Evolutionary conservation across 2,329 filamentous ascomycete species (phyloP), one percentile per base, ranked within the genome.

Genomic region (Bipolaris victoriae): DNA sequence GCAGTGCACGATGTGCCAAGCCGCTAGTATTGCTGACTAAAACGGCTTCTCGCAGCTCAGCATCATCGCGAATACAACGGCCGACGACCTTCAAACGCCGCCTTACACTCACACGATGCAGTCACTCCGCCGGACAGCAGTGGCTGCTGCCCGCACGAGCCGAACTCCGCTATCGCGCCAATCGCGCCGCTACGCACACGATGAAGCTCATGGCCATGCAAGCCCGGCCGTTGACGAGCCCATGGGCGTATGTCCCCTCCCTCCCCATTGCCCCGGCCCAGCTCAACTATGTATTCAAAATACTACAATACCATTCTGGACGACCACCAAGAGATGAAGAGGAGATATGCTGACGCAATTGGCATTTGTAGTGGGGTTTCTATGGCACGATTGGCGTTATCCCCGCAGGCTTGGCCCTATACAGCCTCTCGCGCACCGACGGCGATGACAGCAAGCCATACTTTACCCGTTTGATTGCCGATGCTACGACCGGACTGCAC

Each of bases 381-480:
- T 85, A 76, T 71, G 60, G 81, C 46, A 68, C 76, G 41, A 65
- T 85, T 39, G 78, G 76, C 41, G 64, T 74, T 10, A 74, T 85
- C 48, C 83, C 83, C 9, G 56, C 76, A 35, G 75, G 73, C 44
- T 67, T 78, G 55, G 78, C 75, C 49, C 54, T 84, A 29, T 84
- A 83, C 70, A 70, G 75, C 40, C 62, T 80, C 53, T 79, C 82
- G 44, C 73, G 76, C 51, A 70, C 69, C 45, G 73, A 71, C 67
- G 68, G 66, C 48, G 69, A 71, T 47, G 74, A 80, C 67, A 76
- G 76, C 40, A 68, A 75, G 49, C 73, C 79, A 4, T 75, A 75
- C 60, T 70, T 84, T 57, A 81, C 81, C 31, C 73, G 79, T 52
- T 57, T 85, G 68, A 86, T 89, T 69, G 76, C 82, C 63, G 81